Evolutionary conservation across 2,329 filamentous ascomycete genomes (phyloP), one percentile per base, ranked within the genome.

Genomic region (Paecilomyces niveus): DNA sequence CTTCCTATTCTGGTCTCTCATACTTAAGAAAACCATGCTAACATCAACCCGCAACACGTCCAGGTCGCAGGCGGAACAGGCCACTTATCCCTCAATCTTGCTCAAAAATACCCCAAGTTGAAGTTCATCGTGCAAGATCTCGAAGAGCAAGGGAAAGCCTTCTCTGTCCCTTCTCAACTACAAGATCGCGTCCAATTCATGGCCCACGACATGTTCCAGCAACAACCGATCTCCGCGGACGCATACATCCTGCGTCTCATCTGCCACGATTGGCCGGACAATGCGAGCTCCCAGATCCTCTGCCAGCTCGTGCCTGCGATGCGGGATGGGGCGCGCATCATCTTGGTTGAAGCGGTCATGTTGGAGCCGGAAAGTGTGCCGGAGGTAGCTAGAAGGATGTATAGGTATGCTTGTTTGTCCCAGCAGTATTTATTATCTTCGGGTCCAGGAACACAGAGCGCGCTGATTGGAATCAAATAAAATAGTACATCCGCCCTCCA

Each of bases 51-150:
- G n/a, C n/a, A n/a, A n/a, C 24, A 26, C 24, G 5, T 15, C n/a
- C 15, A 45, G 35, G 35, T 45, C 13, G 35, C 35, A n/a, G 35
- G 35, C 15, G 35, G 35, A 45, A 45, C 82, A 58, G 84, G 84
- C 0, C 82, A 84, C 54, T 79, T 82, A n/a, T 80, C 76, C 55
- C 75, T 81, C 18, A 81, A 79, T 6, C 71, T 86, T 54, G 84
- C 81, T 2, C 74, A 74, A 61, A 71, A 70, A 57, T 83, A 79
- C 69, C 74, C 74, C 57, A 76, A 79, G 50, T 76, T 84, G 64
- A 76, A 74, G 56, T 84, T 85, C 65, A 70, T 85, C 29, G 83
- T 82, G 0, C 76, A 82, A 60, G 79, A 82, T 61, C 70, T 81
- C 11, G 68, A 72, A 4, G 65, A 75, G 35, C 72, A 72, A 6